Evolutionary conservation across 306 rosid species (phyloP).

Genomic region (Cyclanthera cordifolia): DNA sequence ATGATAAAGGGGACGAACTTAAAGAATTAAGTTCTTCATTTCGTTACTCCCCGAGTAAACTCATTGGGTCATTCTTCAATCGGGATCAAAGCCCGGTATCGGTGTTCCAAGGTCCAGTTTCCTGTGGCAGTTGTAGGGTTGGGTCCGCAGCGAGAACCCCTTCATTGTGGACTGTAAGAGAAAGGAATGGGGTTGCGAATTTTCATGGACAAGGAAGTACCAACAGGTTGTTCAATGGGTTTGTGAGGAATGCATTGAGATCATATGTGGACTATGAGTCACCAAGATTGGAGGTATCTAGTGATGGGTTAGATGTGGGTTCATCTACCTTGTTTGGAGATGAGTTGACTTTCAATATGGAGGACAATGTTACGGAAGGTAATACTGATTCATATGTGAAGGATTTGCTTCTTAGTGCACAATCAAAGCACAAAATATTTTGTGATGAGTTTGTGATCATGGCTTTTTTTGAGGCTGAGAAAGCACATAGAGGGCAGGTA

Average conservation of each 20-base stretch:
- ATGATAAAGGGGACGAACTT: constrained; percentile 51
- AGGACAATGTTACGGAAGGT: constrained; percentile 31
- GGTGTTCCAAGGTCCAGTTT: constrained; percentile 79
- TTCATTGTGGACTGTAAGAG: constrained; percentile 32
- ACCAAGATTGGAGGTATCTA: constrained; percentile 21
- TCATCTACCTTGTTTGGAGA: constrained; percentile 38
- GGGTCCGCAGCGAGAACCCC: constrained; percentile 35
- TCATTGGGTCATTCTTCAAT: constrained; percentile 44
- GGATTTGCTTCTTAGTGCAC: constrained; percentile 43
- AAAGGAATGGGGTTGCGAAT: constrained; percentile 26
- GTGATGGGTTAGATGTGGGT: constrained; percentile 26
- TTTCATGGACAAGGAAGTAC: constrained; percentile 32
- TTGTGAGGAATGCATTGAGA: constrained; percentile 70
- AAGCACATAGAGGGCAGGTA: constrained; percentile 72
- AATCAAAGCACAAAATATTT: constrained; percentile 53
- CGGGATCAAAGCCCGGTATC: constrained; percentile 82
- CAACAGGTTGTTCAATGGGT: constrained; percentile 59
- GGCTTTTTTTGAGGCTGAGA: constrained; percentile 67
- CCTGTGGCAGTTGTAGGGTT: constrained; percentile 44
- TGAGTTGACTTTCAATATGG: constrained; percentile 62
- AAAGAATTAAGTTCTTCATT: constrained; percentile 58
- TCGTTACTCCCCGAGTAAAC: constrained; percentile 51
- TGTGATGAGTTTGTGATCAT: constrained; percentile 46
- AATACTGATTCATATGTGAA: constrained; percentile 41
- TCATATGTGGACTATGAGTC: constrained; percentile 67